Evolutionary conservation across 331 rosid genomes (phyloP).

Genomic region (Ulmus americana): DNA sequence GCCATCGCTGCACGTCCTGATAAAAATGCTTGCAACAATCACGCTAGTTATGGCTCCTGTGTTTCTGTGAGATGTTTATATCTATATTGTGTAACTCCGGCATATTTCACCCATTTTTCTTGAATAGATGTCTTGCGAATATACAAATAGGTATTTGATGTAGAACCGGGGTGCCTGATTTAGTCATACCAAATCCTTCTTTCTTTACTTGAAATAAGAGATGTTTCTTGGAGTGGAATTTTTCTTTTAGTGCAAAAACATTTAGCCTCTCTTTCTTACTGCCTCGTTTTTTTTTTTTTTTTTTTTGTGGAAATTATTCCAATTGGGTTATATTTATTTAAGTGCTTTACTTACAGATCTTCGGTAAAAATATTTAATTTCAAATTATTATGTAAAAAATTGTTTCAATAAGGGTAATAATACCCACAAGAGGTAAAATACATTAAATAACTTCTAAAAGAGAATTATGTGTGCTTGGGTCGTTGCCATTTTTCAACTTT

Average conservation of each 20-base stretch:
- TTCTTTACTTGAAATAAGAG: background rate
- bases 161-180: constrained; percentile 45
- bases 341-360: too few species aligned
- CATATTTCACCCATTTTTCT: constrained; percentile 33
- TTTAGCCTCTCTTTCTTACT: too few species aligned
- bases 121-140: constrained; percentile 37
- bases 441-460: too few species aligned
- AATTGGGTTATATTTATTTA: too few species aligned
- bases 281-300: too few species aligned
- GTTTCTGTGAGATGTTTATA: constrained; percentile 72
- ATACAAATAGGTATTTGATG: constrained; percentile 47
- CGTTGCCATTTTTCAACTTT: too few species aligned
- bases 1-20: constrained; percentile 93
- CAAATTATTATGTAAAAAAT: too few species aligned
- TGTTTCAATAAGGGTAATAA: too few species aligned
- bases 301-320: too few species aligned
- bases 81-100: constrained; percentile 23
- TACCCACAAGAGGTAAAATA: too few species aligned
- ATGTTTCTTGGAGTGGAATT: background rate
- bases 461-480: too few species aligned
- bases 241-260: background rate
- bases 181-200: constrained; percentile 17
- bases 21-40: constrained; percentile 94
- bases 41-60: constrained; percentile 97
- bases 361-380: too few species aligned